These are phyloP conservation scores for Deakozyma indianensis DNA, from an alignment of 805 yeast genomes.

Conservation along the genomic window DNA sequence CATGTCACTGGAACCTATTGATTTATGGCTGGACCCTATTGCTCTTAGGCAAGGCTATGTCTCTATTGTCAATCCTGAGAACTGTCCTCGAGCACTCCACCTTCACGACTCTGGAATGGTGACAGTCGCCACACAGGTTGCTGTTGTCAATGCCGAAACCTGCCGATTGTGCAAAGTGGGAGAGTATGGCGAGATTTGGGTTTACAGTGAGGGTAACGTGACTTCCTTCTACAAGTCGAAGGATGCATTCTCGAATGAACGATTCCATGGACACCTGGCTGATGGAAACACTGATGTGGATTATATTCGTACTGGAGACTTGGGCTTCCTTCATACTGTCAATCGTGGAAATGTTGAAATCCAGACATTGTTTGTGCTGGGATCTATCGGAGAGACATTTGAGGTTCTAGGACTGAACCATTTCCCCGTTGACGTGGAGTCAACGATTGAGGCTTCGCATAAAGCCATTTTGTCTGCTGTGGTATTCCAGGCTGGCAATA, in stretches of 20 bases:
- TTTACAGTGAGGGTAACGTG: constrained; percentile 74
- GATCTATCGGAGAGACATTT: constrained; percentile 72
- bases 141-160: constrained; percentile 93
- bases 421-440: constrained; percentile 74
- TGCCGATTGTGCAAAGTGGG: constrained; percentile 64
- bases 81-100: constrained; percentile 52
- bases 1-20: constrained; percentile 77
- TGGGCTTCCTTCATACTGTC: constrained; percentile 80
- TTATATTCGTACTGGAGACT: constrained; percentile 82
- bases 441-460: constrained; percentile 42
- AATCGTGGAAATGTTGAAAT: constrained; percentile 33
- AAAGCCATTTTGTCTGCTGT: constrained; percentile 34
- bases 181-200: constrained; percentile 97
- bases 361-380: constrained; percentile 75
- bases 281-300: constrained; percentile 49
- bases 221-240: constrained; percentile 37
- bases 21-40: constrained; percentile 71
- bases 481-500: constrained; percentile 70
- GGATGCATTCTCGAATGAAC: constrained; percentile 37
- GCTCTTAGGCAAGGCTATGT: constrained; percentile 85
- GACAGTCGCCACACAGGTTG: constrained; percentile 85
- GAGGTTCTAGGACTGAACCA: constrained; percentile 86
- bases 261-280: constrained; percentile 48
- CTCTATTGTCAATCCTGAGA: constrained; percentile 61
- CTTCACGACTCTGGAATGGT: constrained; percentile 94